Evolutionary conservation across 2,329 filamentous ascomycete genomes (phyloP).

Genomic region (Elsinoe fawcettii): DNA sequence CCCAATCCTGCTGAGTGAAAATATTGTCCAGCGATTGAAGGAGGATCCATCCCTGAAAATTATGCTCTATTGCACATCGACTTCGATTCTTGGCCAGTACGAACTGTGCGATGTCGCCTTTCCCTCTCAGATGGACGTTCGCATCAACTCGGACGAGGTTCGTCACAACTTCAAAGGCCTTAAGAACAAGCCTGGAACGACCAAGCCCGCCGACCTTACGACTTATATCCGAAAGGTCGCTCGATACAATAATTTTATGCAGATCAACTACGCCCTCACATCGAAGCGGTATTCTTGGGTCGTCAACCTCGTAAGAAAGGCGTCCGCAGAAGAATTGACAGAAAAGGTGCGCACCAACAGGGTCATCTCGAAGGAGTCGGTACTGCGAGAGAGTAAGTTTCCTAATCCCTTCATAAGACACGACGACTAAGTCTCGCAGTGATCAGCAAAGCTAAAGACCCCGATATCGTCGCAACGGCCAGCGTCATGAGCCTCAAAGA

Average conservation of each 20-base stretch:
- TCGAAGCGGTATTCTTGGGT: slow-evolving; percentile 57
- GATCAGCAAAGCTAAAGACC: slow-evolving; percentile 70
- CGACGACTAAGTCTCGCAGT: slow-evolving; percentile 46
- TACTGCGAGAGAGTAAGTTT: slow-evolving; percentile 71
- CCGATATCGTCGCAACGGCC: slow-evolving; percentile 83
- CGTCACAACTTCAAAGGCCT: slow-evolving; percentile 89
- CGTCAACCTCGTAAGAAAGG: slow-evolving; percentile 66
- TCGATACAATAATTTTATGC: slow-evolving; percentile 65
- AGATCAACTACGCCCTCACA: slow-evolving; percentile 88
- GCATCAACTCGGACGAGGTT: slow-evolving; percentile 78
- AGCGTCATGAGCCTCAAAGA: slow-evolving; percentile 87
- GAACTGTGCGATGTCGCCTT: slow-evolving; percentile 65
- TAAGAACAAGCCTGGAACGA: slow-evolving; percentile 94
- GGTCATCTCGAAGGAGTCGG: slow-evolving; percentile 70
- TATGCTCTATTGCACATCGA: slow-evolving; percentile 72
- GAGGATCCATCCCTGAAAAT: slow-evolving; percentile 58
- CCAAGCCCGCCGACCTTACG: slow-evolving; percentile 87
- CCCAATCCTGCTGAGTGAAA: slow-evolving; percentile 49
- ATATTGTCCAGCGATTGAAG: slow-evolving; percentile 49
- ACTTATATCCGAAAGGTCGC: slow-evolving; percentile 61
- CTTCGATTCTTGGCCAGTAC: slow-evolving; percentile 47
- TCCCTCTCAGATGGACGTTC: slow-evolving; percentile 85
- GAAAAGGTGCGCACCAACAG: slow-evolving; percentile 56
- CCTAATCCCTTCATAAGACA: not conserved
- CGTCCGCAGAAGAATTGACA: slow-evolving; percentile 64